A percentile compares a stretch with the other conserved stretches of the same genome.
Conservation (phyloP, 2,329 filamentous ascomycete genomes). For the Fusarium pseudonygamai region DNA sequence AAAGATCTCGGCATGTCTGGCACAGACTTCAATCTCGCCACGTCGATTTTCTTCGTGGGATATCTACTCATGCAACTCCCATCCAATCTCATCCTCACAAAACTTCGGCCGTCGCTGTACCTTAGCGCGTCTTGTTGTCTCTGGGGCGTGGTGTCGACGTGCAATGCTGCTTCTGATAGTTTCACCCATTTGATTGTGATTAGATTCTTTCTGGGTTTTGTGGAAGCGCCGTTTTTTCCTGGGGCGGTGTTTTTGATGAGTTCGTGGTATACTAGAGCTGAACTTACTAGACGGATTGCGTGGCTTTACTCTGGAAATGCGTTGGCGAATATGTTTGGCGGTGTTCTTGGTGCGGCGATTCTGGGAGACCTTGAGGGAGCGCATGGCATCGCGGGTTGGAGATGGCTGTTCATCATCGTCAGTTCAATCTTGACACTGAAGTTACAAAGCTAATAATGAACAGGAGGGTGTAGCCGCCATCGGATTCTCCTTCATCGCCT, state of each 20-base stretch:
- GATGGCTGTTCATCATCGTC: conserved; percentile 72
- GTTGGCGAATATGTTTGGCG: conserved; percentile 62
- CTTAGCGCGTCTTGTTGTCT: conserved; percentile 58
- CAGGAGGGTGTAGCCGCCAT: conserved; percentile 54
- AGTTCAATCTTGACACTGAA: background rate
- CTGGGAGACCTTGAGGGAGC: conserved; percentile 55
- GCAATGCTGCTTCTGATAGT: conserved; percentile 57
- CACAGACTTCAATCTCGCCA: conserved; percentile 66
- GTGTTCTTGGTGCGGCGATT: conserved; percentile 60
- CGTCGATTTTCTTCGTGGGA: conserved; percentile 69
- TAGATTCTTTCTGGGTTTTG: conserved; percentile 55
- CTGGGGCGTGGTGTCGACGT: conserved; percentile 53
- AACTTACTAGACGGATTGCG: conserved; percentile 68
- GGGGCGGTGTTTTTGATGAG: conserved; percentile 59
- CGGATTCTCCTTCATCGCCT: conserved; percentile 46
- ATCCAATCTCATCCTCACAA: conserved; percentile 66
- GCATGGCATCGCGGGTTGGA: conserved; percentile 67
- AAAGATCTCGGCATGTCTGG: conserved; percentile 62
- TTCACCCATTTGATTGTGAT: conserved; percentile 56
- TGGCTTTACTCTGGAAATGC: conserved; percentile 67
- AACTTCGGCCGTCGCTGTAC: conserved; percentile 63
- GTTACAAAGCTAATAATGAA: background rate
- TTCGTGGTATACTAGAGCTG: conserved; percentile 55
- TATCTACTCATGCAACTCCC: conserved; percentile 71
- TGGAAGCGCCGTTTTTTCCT: conserved; percentile 63